Evolutionary conservation across 805 yeast genomes (phyloP), one percentile per base, ranked within the genome.

Genomic region (Wickerhamomyces rabaulensis): DNA sequence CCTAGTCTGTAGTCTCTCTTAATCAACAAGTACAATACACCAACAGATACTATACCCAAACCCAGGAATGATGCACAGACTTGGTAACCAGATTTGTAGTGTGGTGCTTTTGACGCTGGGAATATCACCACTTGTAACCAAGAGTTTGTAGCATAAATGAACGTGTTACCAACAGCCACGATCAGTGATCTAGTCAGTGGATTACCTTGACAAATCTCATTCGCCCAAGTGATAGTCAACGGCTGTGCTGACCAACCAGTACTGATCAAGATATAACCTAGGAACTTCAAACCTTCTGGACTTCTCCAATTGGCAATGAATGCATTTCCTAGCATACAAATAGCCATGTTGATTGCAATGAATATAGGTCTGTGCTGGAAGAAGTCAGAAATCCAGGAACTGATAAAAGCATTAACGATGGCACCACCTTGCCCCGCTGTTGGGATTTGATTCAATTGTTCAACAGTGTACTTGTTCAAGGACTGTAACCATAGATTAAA

Each of bases 1-100:
- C 53, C 53, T 23, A 52, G 57, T 44, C 64, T 58, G 49, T 71
- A 74, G 50, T 71, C 73, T 42, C 69, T 56, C 48, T 68, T 68
- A 52, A 70, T 68, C 40, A 68, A 58, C 48, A 62, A 60, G 33
- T 57, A 44, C 31, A 50, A 47, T 3, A 47, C 15, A 10, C 38
- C 43, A 15, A 50, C 51, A 8, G 45, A 44, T 9, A 47, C 25
- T 12, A 47, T 29, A 15, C 47, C 53, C 3, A 47, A 26, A n/a
- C 49, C 53, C 2, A 50, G 31, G 29, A 60, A 45, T 3, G 61
- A 62, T 16, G 56, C 50, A 31, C 50, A 45, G 19, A 61, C 52
- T 49, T 61, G 67, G 45, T 66, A 66, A 22, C 68, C 70, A 31
- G 57, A 54, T 19, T 54, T 56, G 49, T 63, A 67, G 40, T 50